Base-by-base conservation (phyloP, 495 filamentous ascomycete species). In the Podospora didyma region DNA sequence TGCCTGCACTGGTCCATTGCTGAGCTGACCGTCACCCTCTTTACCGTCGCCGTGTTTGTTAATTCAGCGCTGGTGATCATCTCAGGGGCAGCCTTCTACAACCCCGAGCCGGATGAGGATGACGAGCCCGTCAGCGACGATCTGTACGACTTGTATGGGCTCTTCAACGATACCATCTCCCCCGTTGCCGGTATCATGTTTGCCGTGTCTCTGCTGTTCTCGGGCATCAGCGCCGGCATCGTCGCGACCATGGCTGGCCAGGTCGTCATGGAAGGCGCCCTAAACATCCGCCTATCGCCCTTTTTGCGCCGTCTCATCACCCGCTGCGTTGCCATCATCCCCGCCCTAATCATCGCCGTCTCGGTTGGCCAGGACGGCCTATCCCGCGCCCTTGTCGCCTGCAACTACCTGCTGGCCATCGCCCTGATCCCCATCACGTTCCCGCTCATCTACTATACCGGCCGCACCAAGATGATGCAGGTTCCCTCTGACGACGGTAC, bases 61-160 rank as follows among this genome's bases (percentile, higher is more conserved):
- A 92, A 92, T 69, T 86, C 82, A 55, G 77, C 88, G 22, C 90
- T 92, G 57, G 80, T 92, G 53, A 89, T 92, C 60, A 85, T 88
- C n/a, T 84, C 88, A 1, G 88, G 87, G 28, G 80, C 87, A 12
- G 82, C 88, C 0, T 82, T 92, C 2, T 87, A 80, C 46, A 74
- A 69, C 7, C 62, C 70, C 6, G 72, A 71, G 6, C 28, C 37
- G 7, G 51, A 69, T 9, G 54, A 57, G 14, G 56, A 51, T 24
- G 37, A 39, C 49, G 46, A 51, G 26, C 26, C 26, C 11, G 20
- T 57, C 39, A 54, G 49, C 39, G 86, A 83, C 24, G 82, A 88
- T 56, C 78, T 92, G 10, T 90, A 89, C 67, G 79, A 79, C 14
- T 87, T 92, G 44, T 81, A 90, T 63, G 53, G 76, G 14, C 74